phyloP scores from a whole-genome alignment of 192 early-diverging fungal species.

The Coemansia sp. region DNA sequence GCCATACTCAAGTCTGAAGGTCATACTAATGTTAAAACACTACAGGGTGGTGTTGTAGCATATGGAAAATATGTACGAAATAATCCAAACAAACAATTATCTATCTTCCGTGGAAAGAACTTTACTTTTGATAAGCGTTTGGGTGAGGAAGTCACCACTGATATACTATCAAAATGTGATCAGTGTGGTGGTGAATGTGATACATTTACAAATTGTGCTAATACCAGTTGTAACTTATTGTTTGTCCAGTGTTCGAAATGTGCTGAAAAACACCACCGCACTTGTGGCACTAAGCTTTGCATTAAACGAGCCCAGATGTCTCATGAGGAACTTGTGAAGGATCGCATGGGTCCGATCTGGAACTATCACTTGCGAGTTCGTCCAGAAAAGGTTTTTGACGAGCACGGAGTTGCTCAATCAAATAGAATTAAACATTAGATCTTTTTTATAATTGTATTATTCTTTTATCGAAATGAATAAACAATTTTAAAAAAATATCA shows the following conservation, averaged over 20 bases:
- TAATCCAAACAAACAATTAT: slow-evolving; percentile 35
- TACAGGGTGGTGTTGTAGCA: slow-evolving; percentile 73
- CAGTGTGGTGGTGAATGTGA: slow-evolving; percentile 68
- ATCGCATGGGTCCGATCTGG: slow-evolving; percentile 38
- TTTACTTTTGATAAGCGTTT: slow-evolving; percentile 80
- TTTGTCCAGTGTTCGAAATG: slow-evolving; percentile 69
- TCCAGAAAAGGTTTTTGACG: slow-evolving; percentile 41
- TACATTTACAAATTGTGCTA: slow-evolving; percentile 67
- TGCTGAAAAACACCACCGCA: slow-evolving; percentile 31
- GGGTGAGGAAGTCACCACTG: slow-evolving; percentile 65
- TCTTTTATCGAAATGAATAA: neutral
- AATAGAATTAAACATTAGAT: neutral
- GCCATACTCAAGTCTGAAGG: slow-evolving; percentile 67
- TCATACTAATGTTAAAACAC: slow-evolving; percentile 64
- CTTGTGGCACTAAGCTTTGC: slow-evolving; percentile 43
- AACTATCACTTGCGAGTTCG: slow-evolving; percentile 37
- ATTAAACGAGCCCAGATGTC: slow-evolving; percentile 39
- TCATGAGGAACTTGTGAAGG: slow-evolving; percentile 39
- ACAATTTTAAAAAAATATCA: neutral
- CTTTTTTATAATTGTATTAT: neutral
- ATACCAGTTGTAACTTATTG: slow-evolving; percentile 69
- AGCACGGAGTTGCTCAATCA: slow-evolving; percentile 27
- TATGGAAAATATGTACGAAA: slow-evolving; percentile 64
- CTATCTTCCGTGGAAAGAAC: slow-evolving; percentile 72
- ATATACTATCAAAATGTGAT: slow-evolving; percentile 66